A percentile compares a stretch with the other conserved stretches of the same genome.
phyloP scores from a whole-genome alignment of 352 stramenopile species.

The Hyphochytrium catenoides region DNA sequence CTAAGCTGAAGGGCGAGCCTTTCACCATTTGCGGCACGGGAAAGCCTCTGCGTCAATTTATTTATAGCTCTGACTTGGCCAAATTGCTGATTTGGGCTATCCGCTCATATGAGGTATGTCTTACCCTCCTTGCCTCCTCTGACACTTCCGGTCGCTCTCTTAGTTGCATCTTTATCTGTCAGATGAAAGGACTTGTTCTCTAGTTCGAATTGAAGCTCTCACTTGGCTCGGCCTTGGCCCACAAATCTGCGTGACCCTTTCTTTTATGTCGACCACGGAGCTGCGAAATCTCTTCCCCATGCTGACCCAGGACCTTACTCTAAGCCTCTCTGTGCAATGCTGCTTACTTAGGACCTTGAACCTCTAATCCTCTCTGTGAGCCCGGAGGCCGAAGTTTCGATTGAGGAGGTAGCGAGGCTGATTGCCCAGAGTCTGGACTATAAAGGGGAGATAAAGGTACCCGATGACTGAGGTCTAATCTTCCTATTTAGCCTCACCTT shows the following conservation, averaged over 20 bases:
- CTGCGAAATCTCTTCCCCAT: too few relatives aligned
- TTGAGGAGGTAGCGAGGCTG: conserved; percentile 66
- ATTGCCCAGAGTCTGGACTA: conserved; percentile 58
- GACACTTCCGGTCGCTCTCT: not conserved
- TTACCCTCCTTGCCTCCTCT: not conserved
- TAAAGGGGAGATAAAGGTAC: conserved; percentile 18
- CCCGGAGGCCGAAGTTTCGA: conserved; percentile 79
- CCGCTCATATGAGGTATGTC: conserved; percentile 27
- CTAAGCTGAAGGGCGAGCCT: conserved; percentile 60
- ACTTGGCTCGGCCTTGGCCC: not conserved
- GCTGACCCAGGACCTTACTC: too few relatives aligned
- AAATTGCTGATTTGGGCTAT: conserved; percentile 69
- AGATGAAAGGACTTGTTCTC: too few relatives aligned
- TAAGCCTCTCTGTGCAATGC: too few relatives aligned
- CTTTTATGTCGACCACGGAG: too few relatives aligned
- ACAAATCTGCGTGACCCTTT: conserved; percentile 29
- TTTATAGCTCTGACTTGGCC: conserved; percentile 84
- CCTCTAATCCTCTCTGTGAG: conserved; percentile 88
- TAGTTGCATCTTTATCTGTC: too few relatives aligned
- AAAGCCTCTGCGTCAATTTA: conserved; percentile 88
- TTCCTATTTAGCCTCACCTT: not conserved
- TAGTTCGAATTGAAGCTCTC: too few relatives aligned
- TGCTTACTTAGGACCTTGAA: conserved; percentile 66
- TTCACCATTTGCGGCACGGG: conserved; percentile 88
- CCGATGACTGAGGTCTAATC: conserved; percentile 18